Evolutionary conservation across 2,329 filamentous ascomycete species (phyloP).

Genomic region (Geosmithia putterillii): DNA sequence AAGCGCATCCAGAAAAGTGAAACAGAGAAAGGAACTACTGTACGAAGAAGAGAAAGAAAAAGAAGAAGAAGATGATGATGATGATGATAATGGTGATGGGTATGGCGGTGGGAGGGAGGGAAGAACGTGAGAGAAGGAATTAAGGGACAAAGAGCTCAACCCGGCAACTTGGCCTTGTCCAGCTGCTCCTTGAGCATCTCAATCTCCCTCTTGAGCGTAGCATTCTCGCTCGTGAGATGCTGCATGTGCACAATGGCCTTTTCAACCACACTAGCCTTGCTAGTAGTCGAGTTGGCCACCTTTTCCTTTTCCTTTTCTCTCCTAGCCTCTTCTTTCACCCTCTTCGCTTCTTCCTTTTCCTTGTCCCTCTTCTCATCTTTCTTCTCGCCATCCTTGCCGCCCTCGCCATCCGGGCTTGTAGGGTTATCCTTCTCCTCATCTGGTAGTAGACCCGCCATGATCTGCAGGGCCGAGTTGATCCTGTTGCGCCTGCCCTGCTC

Average conservation of each 20-base stretch:
- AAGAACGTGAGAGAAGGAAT: neutral
- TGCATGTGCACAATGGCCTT: conserved; percentile 94
- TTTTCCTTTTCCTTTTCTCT: neutral
- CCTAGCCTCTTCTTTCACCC: too few species aligned
- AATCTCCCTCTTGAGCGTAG: conserved; percentile 52
- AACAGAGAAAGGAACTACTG: neutral
- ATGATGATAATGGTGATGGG: too few species aligned
- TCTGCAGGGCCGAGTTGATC: conserved; percentile 85
- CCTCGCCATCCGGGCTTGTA: conserved; percentile 2
- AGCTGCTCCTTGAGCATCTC: conserved; percentile 18
- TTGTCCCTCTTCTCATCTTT: conserved; percentile 37
- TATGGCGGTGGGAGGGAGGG: too few species aligned
- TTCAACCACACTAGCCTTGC: conserved; percentile 96
- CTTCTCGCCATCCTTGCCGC: conserved; percentile 30
- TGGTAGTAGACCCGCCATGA: conserved; percentile 83
- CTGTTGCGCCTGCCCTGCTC: conserved; percentile 92
- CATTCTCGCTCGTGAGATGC: conserved; percentile 63
- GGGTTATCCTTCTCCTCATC: conserved; percentile 30
- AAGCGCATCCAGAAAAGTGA: neutral
- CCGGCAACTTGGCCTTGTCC: conserved; percentile 10
- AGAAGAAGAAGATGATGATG: neutral
- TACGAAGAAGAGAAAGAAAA: neutral
- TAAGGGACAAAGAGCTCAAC: neutral
- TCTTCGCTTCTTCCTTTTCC: conserved; percentile 14
- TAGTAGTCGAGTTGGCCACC: conserved; percentile 48